Conservation (phyloP, 306 rosid species). For the Castanea mollissima region DNA sequence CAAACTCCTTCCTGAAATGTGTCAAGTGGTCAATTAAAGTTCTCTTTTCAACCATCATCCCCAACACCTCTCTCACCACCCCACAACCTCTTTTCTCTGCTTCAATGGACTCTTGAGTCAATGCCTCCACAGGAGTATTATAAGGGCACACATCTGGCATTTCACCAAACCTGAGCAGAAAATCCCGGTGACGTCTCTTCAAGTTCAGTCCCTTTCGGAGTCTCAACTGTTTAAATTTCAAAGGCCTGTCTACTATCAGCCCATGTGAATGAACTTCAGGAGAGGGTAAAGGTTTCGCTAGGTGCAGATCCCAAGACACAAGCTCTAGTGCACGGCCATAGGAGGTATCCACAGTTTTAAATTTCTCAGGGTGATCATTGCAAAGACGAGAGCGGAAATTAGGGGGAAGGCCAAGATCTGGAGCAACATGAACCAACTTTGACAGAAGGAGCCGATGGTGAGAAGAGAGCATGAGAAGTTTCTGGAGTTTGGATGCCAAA, state of each 20-base stretch:
- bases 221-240: slow-evolving; percentile 80
- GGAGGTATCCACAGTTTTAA: slow-evolving; percentile 75
- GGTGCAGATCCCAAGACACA: slow-evolving; percentile 60
- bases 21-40: slow-evolving; percentile 87
- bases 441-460: slow-evolving; percentile 63
- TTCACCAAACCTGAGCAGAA: slow-evolving; percentile 72
- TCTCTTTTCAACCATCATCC: slow-evolving; percentile 74
- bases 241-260: slow-evolving; percentile 84
- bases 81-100: slow-evolving; percentile 92
- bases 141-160: slow-evolving; percentile 79
- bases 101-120: slow-evolving; percentile 61
- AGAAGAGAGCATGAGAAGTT: slow-evolving; percentile 85
- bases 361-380: slow-evolving; percentile 73
- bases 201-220: slow-evolving; percentile 81
- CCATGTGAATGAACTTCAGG: slow-evolving; percentile 37
- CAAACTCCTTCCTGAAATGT: slow-evolving; percentile 89
- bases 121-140: slow-evolving; percentile 30
- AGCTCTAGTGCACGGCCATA: slow-evolving; percentile 96
- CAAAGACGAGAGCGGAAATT: slow-evolving; percentile 80
- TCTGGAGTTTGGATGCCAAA: slow-evolving; percentile 83
- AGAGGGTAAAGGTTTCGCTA: slow-evolving; percentile 59
- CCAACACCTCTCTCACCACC: slow-evolving; percentile 72
- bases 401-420: slow-evolving; percentile 87
- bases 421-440: slow-evolving; percentile 87
- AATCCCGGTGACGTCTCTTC: slow-evolving; percentile 71